phyloP scores from a whole-genome alignment of 345 rosid genomes.

The Camelina sativa region DNA sequence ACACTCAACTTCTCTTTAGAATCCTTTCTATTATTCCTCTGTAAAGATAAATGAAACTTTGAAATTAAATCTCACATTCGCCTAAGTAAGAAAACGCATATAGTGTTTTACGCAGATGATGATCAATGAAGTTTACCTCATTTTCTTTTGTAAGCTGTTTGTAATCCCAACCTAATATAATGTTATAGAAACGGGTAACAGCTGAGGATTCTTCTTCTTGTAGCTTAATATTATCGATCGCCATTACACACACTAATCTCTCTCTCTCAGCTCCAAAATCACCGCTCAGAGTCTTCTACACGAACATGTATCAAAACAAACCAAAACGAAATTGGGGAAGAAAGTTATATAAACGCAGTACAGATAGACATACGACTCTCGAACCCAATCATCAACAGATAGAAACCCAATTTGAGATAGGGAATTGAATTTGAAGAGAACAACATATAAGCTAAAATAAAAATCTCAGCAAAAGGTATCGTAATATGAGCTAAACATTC shows the following conservation, averaged over 20 bases:
- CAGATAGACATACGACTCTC: no score
- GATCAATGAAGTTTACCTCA: constrained; percentile 44
- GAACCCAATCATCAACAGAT: neutral
- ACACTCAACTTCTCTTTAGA: constrained; percentile 47
- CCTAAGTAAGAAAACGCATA: neutral
- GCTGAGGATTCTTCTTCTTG: constrained; percentile 63
- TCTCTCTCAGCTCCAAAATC: neutral
- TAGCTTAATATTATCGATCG: constrained; percentile 60
- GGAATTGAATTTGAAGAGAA: neutral
- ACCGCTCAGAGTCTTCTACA: neutral
- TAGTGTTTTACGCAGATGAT: neutral
- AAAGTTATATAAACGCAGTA: no score
- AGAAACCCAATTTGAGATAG: no score
- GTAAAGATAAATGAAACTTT: neutral
- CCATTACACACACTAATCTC: constrained; percentile 46
- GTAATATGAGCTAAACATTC: neutral
- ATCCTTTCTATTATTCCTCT: constrained; percentile 46
- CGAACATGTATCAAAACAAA: neutral
- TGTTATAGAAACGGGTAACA: constrained; percentile 63
- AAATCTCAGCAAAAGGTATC: no score
- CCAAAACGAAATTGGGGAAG: neutral
- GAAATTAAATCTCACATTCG: neutral
- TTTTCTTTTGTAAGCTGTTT: constrained; percentile 59
- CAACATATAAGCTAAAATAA: neutral
- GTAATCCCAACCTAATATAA: constrained; percentile 81